Conservation (phyloP, 2,329 filamentous ascomycete genomes). For the Nothophaeocryptopus gaeumannii region DNA sequence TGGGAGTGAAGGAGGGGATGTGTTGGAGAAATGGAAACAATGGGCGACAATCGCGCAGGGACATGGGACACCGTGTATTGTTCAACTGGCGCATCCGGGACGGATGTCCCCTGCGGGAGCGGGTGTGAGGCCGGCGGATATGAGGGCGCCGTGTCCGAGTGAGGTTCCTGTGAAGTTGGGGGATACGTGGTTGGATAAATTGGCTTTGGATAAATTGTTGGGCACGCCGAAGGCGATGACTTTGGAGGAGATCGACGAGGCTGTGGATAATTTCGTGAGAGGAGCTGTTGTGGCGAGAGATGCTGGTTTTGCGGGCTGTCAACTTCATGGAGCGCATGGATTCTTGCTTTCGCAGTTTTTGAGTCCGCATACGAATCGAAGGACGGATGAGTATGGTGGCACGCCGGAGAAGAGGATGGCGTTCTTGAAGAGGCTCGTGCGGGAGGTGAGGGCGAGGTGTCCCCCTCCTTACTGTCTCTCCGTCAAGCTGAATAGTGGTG, state of each 20-base stretch:
- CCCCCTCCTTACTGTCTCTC: slow-evolving; percentile 45
- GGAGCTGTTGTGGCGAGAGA: slow-evolving; percentile 51
- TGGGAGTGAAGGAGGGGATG: slow-evolving; percentile 24
- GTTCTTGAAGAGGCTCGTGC: slow-evolving; percentile 47
- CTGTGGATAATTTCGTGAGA: slow-evolving; percentile 53
- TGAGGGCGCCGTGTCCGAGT: slow-evolving; percentile 37
- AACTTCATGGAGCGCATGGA: slow-evolving; percentile 52
- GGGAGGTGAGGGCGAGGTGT: slow-evolving; percentile 42
- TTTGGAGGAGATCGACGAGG: slow-evolving; percentile 51
- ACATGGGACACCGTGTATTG: slow-evolving; percentile 43
- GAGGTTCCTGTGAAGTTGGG: slow-evolving; percentile 44
- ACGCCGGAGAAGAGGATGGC: slow-evolving; percentile 45
- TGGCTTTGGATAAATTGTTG: slow-evolving; percentile 22
- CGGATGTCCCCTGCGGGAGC: slow-evolving; percentile 43
- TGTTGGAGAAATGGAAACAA: slow-evolving; percentile 33
- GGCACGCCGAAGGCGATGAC: slow-evolving; percentile 59
- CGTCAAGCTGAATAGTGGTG: slow-evolving; percentile 53
- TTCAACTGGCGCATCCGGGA: slow-evolving; percentile 47
- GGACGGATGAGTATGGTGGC: slow-evolving; percentile 51
- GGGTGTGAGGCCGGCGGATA: slow-evolving; percentile 37
- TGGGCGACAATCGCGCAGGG: slow-evolving; percentile 38
- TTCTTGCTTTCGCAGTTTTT: slow-evolving; percentile 47
- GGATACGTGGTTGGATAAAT: slow-evolving; percentile 37
- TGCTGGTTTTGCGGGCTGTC: slow-evolving; percentile 53
- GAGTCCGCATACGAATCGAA: slow-evolving; percentile 44